These are phyloP conservation scores for Quercus wislizeni DNA, from an alignment of 306 rosid species.

Conservation along the genomic window DNA sequence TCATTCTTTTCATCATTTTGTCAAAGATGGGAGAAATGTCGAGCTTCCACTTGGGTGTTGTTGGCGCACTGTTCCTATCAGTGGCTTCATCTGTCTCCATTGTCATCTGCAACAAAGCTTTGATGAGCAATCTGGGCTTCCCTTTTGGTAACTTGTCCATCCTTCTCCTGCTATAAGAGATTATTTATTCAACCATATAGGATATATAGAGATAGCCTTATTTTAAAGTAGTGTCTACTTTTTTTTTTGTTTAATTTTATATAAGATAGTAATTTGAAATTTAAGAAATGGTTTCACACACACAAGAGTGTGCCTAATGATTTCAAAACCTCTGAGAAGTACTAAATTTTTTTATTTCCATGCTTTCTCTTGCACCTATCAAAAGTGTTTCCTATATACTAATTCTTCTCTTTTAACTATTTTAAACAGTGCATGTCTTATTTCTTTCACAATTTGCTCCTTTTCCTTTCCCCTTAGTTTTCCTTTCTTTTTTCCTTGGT, in stretches of 20 bases:
- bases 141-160: constrained; percentile 61
- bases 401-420: background rate
- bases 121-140: constrained; percentile 99
- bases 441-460: too few species aligned
- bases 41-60: constrained; percentile 75
- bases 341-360: background rate
- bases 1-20: background rate
- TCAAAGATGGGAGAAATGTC: constrained; percentile 88
- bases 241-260: background rate
- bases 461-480: background rate
- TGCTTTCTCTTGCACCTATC: too few species aligned
- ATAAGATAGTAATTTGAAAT: background rate
- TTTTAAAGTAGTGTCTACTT: background rate
- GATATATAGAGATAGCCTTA: background rate
- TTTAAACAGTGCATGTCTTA: too few species aligned
- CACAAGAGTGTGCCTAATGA: background rate
- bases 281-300: background rate
- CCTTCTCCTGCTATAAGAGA: background rate
- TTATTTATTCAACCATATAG: background rate
- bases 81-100: constrained; percentile 98
- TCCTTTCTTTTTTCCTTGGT: background rate
- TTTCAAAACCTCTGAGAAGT: background rate
- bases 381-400: background rate
- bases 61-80: constrained; percentile 90
- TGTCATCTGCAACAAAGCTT: constrained; percentile 97